Evolutionary conservation across 495 filamentous ascomycete genomes (phyloP).

Genomic region (Amorphotheca resinae): DNA sequence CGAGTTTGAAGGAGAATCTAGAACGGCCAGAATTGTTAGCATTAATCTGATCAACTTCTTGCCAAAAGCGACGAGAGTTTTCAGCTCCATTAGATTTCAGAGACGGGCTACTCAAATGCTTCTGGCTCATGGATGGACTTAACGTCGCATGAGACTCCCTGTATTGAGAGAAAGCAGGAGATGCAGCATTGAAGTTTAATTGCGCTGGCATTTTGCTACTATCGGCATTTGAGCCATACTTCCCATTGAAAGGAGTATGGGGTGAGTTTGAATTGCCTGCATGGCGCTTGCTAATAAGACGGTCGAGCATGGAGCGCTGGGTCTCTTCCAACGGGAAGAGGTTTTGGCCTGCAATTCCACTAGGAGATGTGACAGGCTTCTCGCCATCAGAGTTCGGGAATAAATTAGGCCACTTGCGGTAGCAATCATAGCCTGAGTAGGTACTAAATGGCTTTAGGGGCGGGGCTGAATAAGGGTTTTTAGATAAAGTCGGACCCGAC

Average conservation of each 20-base stretch:
- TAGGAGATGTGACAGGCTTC: conserved; percentile 9
- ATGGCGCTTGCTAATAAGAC: conserved; percentile 14
- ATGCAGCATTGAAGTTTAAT: not conserved
- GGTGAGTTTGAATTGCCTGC: not conserved
- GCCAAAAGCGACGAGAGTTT: not conserved
- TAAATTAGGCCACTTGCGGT: conserved; percentile 1
- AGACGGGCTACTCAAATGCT: not conserved
- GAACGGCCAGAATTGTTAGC: conserved; percentile 2
- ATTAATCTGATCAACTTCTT: conserved; percentile 1
- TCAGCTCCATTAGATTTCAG: not conserved
- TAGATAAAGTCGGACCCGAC: not conserved
- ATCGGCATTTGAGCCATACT: not conserved
- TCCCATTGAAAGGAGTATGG: not conserved
- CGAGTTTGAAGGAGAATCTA: conserved; percentile 39
- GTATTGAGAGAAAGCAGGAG: not conserved
- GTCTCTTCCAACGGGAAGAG: conserved; percentile 22
- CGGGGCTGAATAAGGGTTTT: too few species aligned
- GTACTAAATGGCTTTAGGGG: too few species aligned
- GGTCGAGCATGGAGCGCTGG: conserved; percentile 21
- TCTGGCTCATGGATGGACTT: conserved; percentile 14
- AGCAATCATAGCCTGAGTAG: not conserved
- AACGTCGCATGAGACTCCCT: conserved; percentile 3
- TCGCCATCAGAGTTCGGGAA: not conserved
- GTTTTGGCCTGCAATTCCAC: conserved; percentile 10
- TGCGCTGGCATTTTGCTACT: not conserved